Conservation (phyloP, 169 alveolate species). For the Cryptosporidium felis region DNA sequence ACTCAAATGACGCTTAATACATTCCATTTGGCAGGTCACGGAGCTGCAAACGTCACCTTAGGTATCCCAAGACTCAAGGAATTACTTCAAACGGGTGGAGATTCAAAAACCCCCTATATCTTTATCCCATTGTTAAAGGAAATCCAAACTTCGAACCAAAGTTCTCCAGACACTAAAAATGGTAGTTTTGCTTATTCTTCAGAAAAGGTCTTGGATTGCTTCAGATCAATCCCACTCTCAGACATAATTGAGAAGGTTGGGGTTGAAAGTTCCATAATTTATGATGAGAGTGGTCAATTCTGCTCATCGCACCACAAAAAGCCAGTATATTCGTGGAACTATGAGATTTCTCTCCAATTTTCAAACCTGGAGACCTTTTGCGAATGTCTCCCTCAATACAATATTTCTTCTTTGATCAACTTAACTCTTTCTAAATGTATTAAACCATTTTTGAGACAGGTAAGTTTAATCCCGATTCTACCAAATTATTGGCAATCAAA, state of each 20-base stretch:
- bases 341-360: constrained; percentile 85
- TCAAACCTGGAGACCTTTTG: constrained; percentile 81
- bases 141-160: no score
- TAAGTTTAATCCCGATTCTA: constrained; percentile 34
- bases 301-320: background rate
- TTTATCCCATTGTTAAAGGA: constrained; percentile 33
- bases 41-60: constrained; percentile 98
- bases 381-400: constrained; percentile 59
- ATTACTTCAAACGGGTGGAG: constrained; percentile 86
- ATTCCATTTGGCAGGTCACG: constrained; percentile 99
- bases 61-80: constrained; percentile 99
- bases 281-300: background rate
- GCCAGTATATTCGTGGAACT: constrained; percentile 79
- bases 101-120: constrained; percentile 66
- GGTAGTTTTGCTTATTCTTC: background rate
- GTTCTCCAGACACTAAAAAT: background rate
- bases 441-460: constrained; percentile 63
- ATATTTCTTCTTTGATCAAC: constrained; percentile 18
- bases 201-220: constrained; percentile 53
- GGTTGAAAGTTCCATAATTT: constrained; percentile 55
- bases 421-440: constrained; percentile 48
- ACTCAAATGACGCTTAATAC: constrained; percentile 99
- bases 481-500: no score
- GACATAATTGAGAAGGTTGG: constrained; percentile 60
- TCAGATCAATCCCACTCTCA: constrained; percentile 48